Conservation (phyloP, 208 protist genomes). For the Phytomonas francai region DNA sequence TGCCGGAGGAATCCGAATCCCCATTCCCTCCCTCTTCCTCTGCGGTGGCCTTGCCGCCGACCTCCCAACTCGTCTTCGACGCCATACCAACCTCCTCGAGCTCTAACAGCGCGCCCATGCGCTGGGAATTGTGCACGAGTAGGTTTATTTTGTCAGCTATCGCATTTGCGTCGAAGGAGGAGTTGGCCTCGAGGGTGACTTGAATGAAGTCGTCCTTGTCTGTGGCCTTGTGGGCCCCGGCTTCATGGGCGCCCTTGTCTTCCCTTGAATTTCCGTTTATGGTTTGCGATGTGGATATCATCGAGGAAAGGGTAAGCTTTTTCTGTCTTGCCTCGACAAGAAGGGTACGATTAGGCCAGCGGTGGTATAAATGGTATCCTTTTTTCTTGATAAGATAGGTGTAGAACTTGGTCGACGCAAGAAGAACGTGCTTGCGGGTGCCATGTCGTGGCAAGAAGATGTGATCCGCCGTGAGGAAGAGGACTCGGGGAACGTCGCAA, state of each 20-base stretch:
- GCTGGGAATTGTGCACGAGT: slow-evolving; percentile 39
- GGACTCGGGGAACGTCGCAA: slow-evolving; percentile 62
- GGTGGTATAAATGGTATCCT: slow-evolving; percentile 59
- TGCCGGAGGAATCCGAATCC: slow-evolving; percentile 18
- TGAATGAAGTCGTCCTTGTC: slow-evolving; percentile 29
- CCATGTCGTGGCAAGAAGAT: slow-evolving; percentile 44
- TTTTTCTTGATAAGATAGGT: slow-evolving; percentile 81
- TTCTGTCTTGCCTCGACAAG: slow-evolving; percentile 22
- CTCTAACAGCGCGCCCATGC: slow-evolving; percentile 35
- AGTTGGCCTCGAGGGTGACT: slow-evolving; percentile 36
- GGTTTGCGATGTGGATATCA: not conserved
- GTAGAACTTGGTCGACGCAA: slow-evolving; percentile 63
- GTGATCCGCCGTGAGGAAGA: slow-evolving; percentile 41
- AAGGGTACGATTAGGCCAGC: slow-evolving; percentile 66
- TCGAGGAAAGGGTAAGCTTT: slow-evolving; percentile 18
- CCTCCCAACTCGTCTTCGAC: slow-evolving; percentile 5
- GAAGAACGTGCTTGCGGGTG: slow-evolving; percentile 40
- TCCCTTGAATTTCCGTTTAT: not conserved
- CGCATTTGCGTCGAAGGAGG: slow-evolving; percentile 22
- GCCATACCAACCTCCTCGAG: slow-evolving; percentile 29
- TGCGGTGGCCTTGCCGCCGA: slow-evolving; percentile 8
- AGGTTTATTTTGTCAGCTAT: slow-evolving; percentile 35
- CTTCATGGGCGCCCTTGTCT: slow-evolving; percentile 19
- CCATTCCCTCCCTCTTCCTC: slow-evolving; percentile 20
- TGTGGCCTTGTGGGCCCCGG: slow-evolving; percentile 8